Evolutionary conservation across 2,329 filamentous ascomycete species (phyloP), one percentile per base, ranked within the genome.

Genomic region (Chaetothyriales sp.): DNA sequence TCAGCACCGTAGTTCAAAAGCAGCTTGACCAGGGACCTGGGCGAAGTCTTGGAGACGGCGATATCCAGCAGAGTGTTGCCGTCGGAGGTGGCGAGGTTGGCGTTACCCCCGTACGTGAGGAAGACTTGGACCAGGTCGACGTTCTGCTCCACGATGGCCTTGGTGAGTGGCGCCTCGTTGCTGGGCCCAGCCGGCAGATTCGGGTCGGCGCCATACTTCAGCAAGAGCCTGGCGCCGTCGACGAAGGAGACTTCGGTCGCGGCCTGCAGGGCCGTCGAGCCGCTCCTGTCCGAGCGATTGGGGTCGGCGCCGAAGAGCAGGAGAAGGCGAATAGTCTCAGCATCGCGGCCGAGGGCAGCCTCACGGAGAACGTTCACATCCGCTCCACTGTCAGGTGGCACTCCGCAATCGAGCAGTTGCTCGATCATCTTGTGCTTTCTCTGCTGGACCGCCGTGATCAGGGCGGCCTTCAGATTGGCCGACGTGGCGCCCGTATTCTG

Each of bases 161-260:
- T 58, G 18, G 72, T 69, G 29, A 84, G 68, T 0, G 82, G 75
- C 1, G 77, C 74, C 55, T 82, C 78, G 9, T 76, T 72, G n/a
- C 80, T 80, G 0, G 71, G 64, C 0, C 77, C 74, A 1, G 71
- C 68, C 1, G 69, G 65, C 46, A 77, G 68, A 60, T 80, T 80
- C 8, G 74, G 73, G 61, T 78, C 77, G 15, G 77, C 78, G 10
- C 80, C 79, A 55, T 85, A 83, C 65, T 83, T 82, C 57, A 82
- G 71, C 4, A 85, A 72, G 48, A 77, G 67, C 28, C 75, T 75
- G 0, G 80, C 78, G 3, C 75, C 79, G 19, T 77, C 76, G 60
- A 81, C 77, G 44, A 77, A 62, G 61, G 77, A 80, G 54, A 71
- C 72, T 57, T 76, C 77, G 2, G 74, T 74, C 0, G 72, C 73